Evolutionary conservation across 164 flowering plant species (phyloP).

Genomic region (Nymphaea colorata): DNA sequence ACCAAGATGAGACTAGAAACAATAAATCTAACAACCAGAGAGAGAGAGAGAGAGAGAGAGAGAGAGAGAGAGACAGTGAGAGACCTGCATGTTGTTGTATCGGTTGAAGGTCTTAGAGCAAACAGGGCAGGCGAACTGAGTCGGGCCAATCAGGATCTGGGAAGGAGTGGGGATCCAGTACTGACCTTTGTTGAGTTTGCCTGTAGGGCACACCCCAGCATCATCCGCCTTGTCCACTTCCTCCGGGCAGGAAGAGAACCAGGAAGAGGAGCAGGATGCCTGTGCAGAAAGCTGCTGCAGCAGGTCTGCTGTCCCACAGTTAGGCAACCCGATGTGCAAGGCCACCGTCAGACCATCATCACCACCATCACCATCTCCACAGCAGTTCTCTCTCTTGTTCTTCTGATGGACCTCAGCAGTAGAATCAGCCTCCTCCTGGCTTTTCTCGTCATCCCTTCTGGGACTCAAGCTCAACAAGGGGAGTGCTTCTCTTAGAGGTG

Average conservation of each 20-base stretch:
- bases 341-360: slow-evolving; percentile 37
- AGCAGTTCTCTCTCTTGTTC: neutral
- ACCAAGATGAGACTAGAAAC: neutral
- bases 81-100: slow-evolving; percentile 60
- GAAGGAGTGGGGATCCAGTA: slow-evolving; percentile 59
- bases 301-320: neutral
- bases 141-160: slow-evolving; percentile 51
- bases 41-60: neutral
- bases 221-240: slow-evolving; percentile 3
- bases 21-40: neutral
- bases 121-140: slow-evolving; percentile 50
- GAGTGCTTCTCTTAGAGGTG: slow-evolving; percentile 72
- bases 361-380: neutral
- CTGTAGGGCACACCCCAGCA: slow-evolving; percentile 2
- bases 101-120: slow-evolving; percentile 58
- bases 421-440: neutral
- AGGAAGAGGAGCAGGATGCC: neutral
- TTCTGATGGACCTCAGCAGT: neutral
- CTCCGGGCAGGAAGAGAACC: neutral
- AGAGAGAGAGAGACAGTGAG: slow-evolving; percentile 1
- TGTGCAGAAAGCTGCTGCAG: neutral
- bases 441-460: slow-evolving; percentile 13
- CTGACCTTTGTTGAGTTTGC: slow-evolving; percentile 13
- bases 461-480: slow-evolving; percentile 71
- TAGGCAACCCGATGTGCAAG: slow-evolving; percentile 41